phyloP scores from a whole-genome alignment of 1,139 yeast genomes.

The Oligophagozyma castellii region DNA sequence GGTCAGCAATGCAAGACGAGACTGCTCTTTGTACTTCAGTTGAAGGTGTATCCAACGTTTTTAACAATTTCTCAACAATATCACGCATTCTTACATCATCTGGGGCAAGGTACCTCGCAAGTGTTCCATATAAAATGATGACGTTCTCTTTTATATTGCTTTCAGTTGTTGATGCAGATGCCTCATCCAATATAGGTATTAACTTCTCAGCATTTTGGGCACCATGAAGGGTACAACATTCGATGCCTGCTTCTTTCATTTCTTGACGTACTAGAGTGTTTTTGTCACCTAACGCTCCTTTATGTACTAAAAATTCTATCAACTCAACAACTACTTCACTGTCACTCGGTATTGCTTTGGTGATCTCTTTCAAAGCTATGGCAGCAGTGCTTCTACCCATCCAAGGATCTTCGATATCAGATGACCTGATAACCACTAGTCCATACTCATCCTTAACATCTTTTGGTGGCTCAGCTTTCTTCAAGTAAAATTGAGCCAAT shows the following conservation, averaged over 20 bases:
- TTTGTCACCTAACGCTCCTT: conserved; percentile 59
- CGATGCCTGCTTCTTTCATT: conserved; percentile 80
- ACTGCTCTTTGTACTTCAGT: conserved; percentile 82
- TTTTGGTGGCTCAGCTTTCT: conserved; percentile 60
- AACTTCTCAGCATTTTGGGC: conserved; percentile 48
- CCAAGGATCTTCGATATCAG: conserved; percentile 62
- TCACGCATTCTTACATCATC: conserved; percentile 50
- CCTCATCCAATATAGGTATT: conserved; percentile 62
- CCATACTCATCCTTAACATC: conserved; percentile 72
- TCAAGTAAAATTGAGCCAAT: conserved; percentile 42
- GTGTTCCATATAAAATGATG: conserved; percentile 74
- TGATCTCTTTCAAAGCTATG: conserved; percentile 43
- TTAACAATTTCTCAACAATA: conserved; percentile 56
- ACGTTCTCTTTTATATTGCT: conserved; percentile 66
- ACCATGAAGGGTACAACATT: conserved; percentile 54
- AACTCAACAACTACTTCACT: conserved; percentile 32
- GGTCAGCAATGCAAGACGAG: conserved; percentile 72
- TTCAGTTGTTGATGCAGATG: conserved; percentile 31
- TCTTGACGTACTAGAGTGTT: conserved; percentile 65
- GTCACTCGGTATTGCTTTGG: conserved; percentile 32
- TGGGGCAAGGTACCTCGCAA: conserved; percentile 64
- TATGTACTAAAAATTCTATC: conserved; percentile 45
- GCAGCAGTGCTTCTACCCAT: conserved; percentile 77
- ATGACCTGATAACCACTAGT: conserved; percentile 48
- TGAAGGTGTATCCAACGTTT: conserved; percentile 74